These are phyloP conservation scores for Moniliophthora roreri DNA, from an alignment of 1,284 basidiomycete genomes.

Conservation along the genomic window DNA sequence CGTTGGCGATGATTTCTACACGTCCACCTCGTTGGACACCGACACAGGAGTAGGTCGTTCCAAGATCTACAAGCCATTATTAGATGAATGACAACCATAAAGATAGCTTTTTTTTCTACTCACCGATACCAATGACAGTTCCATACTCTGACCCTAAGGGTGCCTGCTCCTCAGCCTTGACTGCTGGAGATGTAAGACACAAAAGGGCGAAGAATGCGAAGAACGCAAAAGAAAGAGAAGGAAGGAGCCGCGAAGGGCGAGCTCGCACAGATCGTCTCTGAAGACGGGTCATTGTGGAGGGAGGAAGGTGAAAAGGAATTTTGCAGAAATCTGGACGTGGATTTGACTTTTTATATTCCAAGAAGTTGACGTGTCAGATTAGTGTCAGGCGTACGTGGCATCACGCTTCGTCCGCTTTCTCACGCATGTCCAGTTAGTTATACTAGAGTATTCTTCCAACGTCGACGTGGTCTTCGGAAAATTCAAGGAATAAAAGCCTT, in stretches of 20 bases:
- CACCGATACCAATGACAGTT: slow-evolving; percentile 94
- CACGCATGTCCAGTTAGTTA: background rate
- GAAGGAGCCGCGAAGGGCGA: slow-evolving; percentile 46
- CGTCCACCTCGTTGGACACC: slow-evolving; percentile 91
- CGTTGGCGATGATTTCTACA: slow-evolving; percentile 96
- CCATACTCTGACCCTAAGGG: slow-evolving; percentile 67
- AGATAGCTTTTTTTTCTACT: slow-evolving; percentile 28
- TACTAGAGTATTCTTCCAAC: background rate
- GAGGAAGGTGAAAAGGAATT: slow-evolving; percentile 5
- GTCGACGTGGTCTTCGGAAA: background rate
- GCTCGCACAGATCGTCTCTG: slow-evolving; percentile 50
- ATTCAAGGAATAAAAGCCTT: background rate
- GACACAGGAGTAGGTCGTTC: slow-evolving; percentile 84
- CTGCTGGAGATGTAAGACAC: slow-evolving; percentile 58
- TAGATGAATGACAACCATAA: slow-evolving; percentile 19
- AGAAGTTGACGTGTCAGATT: slow-evolving; percentile 8
- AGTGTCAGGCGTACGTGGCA: slow-evolving; percentile 14
- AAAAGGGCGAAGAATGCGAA: slow-evolving; percentile 65
- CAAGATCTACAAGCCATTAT: slow-evolving; percentile 56
- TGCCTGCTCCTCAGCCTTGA: slow-evolving; percentile 60
- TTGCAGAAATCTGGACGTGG: background rate
- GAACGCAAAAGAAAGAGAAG: slow-evolving; percentile 64
- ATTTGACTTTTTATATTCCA: slow-evolving; percentile 6
- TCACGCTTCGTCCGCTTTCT: background rate
- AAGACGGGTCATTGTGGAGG: slow-evolving; percentile 41